These are phyloP conservation scores for Orbilia quercus DNA, from an alignment of 2,329 filamentous ascomycete genomes.

Conservation along the genomic window DNA sequence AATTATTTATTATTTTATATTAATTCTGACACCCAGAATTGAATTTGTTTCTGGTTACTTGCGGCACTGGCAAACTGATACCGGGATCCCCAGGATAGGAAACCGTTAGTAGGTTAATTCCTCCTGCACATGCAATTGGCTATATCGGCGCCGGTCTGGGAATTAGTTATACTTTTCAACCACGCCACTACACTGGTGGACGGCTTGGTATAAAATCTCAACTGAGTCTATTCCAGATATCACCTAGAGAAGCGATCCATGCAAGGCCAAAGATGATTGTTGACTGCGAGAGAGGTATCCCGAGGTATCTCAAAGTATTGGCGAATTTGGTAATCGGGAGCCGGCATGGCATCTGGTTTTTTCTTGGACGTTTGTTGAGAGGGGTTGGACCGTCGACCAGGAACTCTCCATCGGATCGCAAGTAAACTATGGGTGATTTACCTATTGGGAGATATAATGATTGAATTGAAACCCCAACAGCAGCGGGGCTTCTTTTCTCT, in stretches of 20 bases:
- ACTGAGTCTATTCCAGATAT: slow-evolving; percentile 35
- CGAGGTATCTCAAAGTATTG: slow-evolving; percentile 29
- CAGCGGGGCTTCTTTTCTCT: background rate
- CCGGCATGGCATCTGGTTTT: background rate
- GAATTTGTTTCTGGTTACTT: slow-evolving; percentile 21
- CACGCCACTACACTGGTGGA: slow-evolving; percentile 9
- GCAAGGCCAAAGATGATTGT: slow-evolving; percentile 6
- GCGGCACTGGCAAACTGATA: slow-evolving; percentile 27
- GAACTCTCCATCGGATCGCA: slow-evolving; percentile 13
- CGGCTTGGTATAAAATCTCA: slow-evolving; percentile 28
- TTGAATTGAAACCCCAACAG: background rate
- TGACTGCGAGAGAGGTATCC: slow-evolving; percentile 19
- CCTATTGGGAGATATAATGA: slow-evolving; percentile 1
- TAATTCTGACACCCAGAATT: too few relatives aligned
- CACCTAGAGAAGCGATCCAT: slow-evolving; percentile 16
- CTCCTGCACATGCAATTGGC: slow-evolving; percentile 40
- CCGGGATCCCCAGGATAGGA: slow-evolving; percentile 38
- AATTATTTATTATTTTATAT: too few relatives aligned
- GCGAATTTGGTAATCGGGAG: slow-evolving; percentile 3
- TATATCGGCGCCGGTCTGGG: background rate
- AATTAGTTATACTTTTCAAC: slow-evolving; percentile 24
- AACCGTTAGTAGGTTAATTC: slow-evolving; percentile 27
- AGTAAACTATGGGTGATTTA: too few relatives aligned
- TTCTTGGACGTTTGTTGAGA: slow-evolving; percentile 21
- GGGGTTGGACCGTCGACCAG: slow-evolving; percentile 17